Evolutionary conservation across 768 basidiomycete genomes (phyloP).

Genomic region (Tremella yokohamensis): DNA sequence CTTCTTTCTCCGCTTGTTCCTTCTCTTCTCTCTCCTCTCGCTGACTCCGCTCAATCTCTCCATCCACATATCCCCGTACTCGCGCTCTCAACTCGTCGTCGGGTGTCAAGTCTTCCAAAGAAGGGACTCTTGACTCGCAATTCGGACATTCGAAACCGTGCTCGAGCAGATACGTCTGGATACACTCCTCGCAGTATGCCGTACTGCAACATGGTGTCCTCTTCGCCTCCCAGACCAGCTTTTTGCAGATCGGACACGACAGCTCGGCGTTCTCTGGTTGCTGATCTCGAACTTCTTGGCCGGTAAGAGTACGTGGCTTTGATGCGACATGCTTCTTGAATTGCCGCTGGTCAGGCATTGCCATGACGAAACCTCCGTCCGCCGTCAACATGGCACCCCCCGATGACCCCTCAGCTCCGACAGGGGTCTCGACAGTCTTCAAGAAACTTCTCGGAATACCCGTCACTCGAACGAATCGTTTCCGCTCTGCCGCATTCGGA

Average conservation of each 20-base stretch:
- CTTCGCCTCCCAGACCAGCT: constrained; percentile 88
- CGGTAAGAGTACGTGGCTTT: constrained; percentile 72
- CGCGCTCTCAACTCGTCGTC: constrained; percentile 76
- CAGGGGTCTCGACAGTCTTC: constrained; percentile 83
- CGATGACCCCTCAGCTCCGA: constrained; percentile 51
- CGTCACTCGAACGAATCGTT: constrained; percentile 94
- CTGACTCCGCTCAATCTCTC: constrained; percentile 51
- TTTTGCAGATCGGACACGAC: constrained; percentile 85
- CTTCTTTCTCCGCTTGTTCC: constrained; percentile 14
- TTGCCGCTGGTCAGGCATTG: constrained; percentile 90
- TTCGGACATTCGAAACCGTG: constrained; percentile 91
- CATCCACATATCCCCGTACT: constrained; percentile 78
- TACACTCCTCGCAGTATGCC: constrained; percentile 92
- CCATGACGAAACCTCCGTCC: constrained; percentile 95
- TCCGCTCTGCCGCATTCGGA: constrained; percentile 86
- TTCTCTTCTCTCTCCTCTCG: constrained; percentile 28
- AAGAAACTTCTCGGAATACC: constrained; percentile 98
- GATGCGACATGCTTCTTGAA: constrained; percentile 77
- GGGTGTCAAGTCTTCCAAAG: constrained; percentile 75
- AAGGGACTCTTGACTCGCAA: constrained; percentile 81
- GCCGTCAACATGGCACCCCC: constrained; percentile 98
- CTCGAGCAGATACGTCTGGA: constrained; percentile 88
- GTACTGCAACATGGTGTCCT: constrained; percentile 92
- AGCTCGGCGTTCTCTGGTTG: constrained; percentile 73
- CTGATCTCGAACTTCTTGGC: constrained; percentile 78